Conservation (phyloP, 2,329 filamentous ascomycete species). For the Davidsoniella virescens region DNA sequence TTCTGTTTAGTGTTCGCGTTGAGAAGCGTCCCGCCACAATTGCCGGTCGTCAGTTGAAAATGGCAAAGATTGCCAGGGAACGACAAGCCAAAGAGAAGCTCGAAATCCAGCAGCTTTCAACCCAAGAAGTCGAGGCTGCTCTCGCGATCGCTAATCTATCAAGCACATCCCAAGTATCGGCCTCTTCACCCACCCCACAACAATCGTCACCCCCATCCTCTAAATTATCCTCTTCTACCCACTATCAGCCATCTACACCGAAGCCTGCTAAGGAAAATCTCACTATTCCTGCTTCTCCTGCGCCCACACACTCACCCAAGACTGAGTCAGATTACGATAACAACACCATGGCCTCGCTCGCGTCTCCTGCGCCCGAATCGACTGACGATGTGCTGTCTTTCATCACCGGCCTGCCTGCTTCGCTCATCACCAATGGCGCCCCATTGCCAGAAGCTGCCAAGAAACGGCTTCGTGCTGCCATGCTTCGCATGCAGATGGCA, state of each 20-base stretch:
- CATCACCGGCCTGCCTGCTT: conserved; percentile 31
- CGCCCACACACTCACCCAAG: conserved; percentile 8
- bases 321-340: conserved; percentile 7
- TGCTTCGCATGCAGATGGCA: conserved; percentile 8
- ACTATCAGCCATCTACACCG: not conserved
- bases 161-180: not conserved
- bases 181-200: not conserved
- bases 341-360: not conserved
- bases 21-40: conserved; percentile 5
- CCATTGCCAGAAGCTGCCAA: conserved; percentile 28
- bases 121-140: conserved; percentile 5
- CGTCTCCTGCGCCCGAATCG: not conserved
- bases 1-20: not conserved
- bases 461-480: conserved; percentile 26
- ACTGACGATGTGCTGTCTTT: conserved; percentile 26
- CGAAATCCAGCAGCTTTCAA: not conserved
- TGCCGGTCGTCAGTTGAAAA: conserved; percentile 3
- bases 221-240: no score
- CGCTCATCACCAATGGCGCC: conserved; percentile 24
- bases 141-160: conserved; percentile 3
- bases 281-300: conserved; percentile 9
- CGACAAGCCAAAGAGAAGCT: not conserved
- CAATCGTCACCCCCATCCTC: not conserved
- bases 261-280: not conserved
- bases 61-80: not conserved